Evolutionary conservation across 768 basidiomycete species (phyloP), one percentile per base, ranked within the genome.

Genomic region (Collybia nuda): DNA sequence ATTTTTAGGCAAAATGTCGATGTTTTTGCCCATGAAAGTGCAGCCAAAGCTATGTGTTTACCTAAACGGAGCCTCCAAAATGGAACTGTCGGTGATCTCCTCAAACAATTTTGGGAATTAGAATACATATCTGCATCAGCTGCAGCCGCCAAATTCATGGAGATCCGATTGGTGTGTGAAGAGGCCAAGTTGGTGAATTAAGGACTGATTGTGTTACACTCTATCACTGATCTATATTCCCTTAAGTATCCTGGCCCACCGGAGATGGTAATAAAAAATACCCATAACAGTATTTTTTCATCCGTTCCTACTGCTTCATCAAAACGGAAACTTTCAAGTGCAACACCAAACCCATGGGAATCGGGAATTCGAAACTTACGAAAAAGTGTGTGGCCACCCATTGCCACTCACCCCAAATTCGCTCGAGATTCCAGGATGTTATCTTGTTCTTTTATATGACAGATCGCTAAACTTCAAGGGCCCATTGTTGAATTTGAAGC

Each of bases 111-210:
- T 15, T 22, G 37, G 37, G 51, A 45, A 22, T 23, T 46, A 24
- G 39, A 40, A 26, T 44, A 38, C n/a, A 29, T 44, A 14, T 35
- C 45, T 18, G 46, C 36, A 32, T 18, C 15, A 9, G 51, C 45
- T 19, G 21, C 17, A 19, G 39, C 12, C 18, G 29, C 38, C 17
- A 46, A 52, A 26, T 37, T 39, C 12, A 37, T 52, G 36, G 45
- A 52, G 28, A 22, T 52, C 15, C 44, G 51, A 21, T 3, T 52
- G 40, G 44, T 48, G 6, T 48, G 45, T 24, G 36, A 52, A 17
- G 45, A 52, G 40, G 29, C 32, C 37, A 28, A 22, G 17, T 29
- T 46, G 11, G 36, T 47, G 22, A 14, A 26, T 40, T 36, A 5
- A 17, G 19, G 28, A 29, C n/a, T 32, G n/a, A 44, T 26, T 28